Conservation (phyloP, 2,329 filamentous ascomycete genomes). For the Talaromyces piceae region DNA sequence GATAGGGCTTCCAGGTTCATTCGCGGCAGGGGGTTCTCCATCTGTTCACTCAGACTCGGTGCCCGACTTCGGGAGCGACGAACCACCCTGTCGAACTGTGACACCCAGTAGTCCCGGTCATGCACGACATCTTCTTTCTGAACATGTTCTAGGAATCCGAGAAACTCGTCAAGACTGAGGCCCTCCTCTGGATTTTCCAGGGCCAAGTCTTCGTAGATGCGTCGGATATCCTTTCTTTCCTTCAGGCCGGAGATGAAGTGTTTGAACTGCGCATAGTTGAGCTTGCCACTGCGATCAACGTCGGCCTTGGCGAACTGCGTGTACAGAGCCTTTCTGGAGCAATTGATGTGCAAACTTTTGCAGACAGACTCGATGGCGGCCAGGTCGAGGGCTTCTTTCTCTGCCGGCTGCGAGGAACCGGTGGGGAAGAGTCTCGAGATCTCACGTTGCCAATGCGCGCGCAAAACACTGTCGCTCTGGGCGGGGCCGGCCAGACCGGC, state of each 20-base stretch:
- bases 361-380: conserved; percentile 75
- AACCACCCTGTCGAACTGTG: conserved; percentile 62
- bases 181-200: conserved; percentile 51
- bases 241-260: conserved; percentile 78
- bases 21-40: conserved; percentile 42
- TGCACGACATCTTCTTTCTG: conserved; percentile 70
- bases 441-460: conserved; percentile 77
- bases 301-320: conserved; percentile 69
- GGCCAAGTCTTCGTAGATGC: conserved; percentile 60
- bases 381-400: conserved; percentile 67
- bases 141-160: conserved; percentile 62
- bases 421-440: conserved; percentile 61
- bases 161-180: conserved; percentile 66
- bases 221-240: conserved; percentile 70
- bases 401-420: conserved; percentile 33
- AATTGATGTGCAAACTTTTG: conserved; percentile 85
- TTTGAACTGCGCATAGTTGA: conserved; percentile 76
- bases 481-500: conserved; percentile 68
- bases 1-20: conserved; percentile 77
- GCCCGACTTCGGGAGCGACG: conserved; percentile 50
- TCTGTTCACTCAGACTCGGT: conserved; percentile 34
- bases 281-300: conserved; percentile 52
- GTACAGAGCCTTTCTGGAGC: conserved; percentile 65
- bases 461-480: conserved; percentile 74
- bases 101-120: conserved; percentile 60